Conservation (phyloP, 768 basidiomycete species). For the Phlebiopsis gigantea region DNA sequence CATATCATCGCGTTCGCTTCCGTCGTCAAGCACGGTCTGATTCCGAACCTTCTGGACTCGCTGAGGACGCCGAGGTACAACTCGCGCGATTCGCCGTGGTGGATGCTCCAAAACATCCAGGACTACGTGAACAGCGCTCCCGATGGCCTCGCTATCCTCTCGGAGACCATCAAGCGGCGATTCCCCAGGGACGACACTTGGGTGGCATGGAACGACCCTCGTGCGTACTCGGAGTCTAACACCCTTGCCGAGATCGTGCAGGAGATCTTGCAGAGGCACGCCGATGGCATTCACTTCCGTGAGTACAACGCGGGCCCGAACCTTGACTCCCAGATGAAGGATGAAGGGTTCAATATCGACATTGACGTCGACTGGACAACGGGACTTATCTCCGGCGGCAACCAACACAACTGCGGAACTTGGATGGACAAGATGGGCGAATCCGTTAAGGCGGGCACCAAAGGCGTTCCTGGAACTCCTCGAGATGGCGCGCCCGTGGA, state of each 20-base stretch:
- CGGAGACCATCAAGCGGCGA: conserved; percentile 81
- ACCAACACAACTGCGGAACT: conserved; percentile 79
- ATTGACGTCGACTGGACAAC: conserved; percentile 96
- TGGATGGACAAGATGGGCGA: conserved; percentile 99
- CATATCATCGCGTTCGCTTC: conserved; percentile 94
- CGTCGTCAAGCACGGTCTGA: conserved; percentile 91
- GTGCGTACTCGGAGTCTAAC: conserved; percentile 76
- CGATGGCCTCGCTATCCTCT: conserved; percentile 74
- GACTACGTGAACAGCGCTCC: conserved; percentile 85
- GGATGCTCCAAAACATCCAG: conserved; percentile 98
- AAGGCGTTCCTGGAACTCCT: conserved; percentile 93
- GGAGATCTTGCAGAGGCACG: conserved; percentile 93
- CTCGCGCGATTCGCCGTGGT: conserved; percentile 98
- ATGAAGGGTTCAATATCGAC: conserved; percentile 89
- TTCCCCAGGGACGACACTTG: conserved; percentile 94
- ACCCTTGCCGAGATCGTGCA: conserved; percentile 94
- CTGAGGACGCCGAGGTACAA: conserved; percentile 85
- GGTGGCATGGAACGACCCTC: conserved; percentile 85
- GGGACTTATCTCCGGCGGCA: conserved; percentile 87
- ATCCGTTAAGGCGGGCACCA: conserved; percentile 84
- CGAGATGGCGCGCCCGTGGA: conserved; percentile 95
- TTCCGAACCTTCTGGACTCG: conserved; percentile 94
- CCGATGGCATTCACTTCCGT: conserved; percentile 86
- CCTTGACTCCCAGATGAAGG: conserved; percentile 95
- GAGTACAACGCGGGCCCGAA: conserved; percentile 96